phyloP scores from a whole-genome alignment of 495 filamentous ascomycete genomes.

The Neurospora sp. region DNA sequence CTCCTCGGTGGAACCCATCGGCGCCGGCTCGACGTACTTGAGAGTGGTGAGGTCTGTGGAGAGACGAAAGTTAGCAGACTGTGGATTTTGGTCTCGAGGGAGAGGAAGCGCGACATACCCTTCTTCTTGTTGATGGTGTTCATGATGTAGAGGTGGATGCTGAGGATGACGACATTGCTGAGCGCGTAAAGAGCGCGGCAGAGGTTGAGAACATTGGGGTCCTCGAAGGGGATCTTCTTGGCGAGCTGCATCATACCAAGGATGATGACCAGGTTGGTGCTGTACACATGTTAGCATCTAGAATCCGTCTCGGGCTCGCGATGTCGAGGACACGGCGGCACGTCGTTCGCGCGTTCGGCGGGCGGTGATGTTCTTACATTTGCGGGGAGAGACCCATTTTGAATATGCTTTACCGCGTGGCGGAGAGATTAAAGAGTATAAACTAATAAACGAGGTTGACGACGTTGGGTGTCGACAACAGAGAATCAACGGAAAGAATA shows the following conservation, averaged over 20 bases:
- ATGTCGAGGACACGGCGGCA: neutral
- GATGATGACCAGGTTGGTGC: slow-evolving; percentile 89
- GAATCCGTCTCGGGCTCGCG: neutral
- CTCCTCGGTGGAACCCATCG: slow-evolving; percentile 85
- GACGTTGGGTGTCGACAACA: neutral
- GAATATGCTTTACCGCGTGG: neutral
- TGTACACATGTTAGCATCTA: slow-evolving; percentile 22
- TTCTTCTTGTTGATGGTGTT: slow-evolving; percentile 83
- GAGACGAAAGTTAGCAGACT: slow-evolving; percentile 8
- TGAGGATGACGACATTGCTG: slow-evolving; percentile 81
- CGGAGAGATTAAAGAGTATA: neutral
- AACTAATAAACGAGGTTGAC: neutral
- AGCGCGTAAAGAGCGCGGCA: slow-evolving; percentile 75
- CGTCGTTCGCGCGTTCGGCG: neutral
- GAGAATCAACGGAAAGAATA: neutral
- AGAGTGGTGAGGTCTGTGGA: slow-evolving; percentile 85
- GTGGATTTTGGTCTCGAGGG: neutral
- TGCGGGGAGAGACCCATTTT: neutral
- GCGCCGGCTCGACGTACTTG: slow-evolving; percentile 93
- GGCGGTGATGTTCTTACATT: neutral
- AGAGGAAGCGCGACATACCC: slow-evolving; percentile 45
- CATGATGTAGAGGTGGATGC: slow-evolving; percentile 76
- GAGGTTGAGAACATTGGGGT: slow-evolving; percentile 72
- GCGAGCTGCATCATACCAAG: slow-evolving; percentile 96
- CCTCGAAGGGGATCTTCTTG: slow-evolving; percentile 91